Conservation (phyloP, 495 filamentous ascomycete genomes). For the Penicillium odoratum region DNA sequence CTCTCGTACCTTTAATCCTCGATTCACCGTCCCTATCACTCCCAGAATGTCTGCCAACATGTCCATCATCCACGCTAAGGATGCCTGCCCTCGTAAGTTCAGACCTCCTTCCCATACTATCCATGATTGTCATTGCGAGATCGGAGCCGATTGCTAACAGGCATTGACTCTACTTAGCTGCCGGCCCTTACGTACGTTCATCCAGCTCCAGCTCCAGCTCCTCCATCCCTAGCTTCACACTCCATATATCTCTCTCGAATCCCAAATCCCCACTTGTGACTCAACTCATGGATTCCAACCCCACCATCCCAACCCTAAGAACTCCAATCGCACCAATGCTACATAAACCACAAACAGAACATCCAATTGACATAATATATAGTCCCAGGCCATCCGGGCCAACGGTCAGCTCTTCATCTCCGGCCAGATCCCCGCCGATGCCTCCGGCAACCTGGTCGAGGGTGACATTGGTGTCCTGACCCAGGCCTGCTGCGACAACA, state of each 20-base stretch:
- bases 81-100: conserved; percentile 50
- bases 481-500: conserved; percentile 70
- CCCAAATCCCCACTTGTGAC: conserved; percentile 1
- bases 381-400: conserved; percentile 90
- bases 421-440: conserved; percentile 85
- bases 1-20: conserved; percentile 15
- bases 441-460: conserved; percentile 68
- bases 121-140: neutral
- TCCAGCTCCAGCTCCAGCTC: neutral
- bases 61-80: conserved; percentile 41
- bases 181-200: conserved; percentile 57
- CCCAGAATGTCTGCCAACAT: conserved; percentile 40
- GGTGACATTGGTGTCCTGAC: conserved; percentile 79
- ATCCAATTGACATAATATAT: conserved; percentile 10
- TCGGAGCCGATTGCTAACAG: conserved; percentile 35
- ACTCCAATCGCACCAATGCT: neutral
- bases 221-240: neutral
- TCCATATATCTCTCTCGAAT: neutral
- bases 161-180: conserved; percentile 35
- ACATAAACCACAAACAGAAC: conserved; percentile 6
- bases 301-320: neutral
- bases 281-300: neutral
- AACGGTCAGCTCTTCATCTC: conserved; percentile 86
- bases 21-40: conserved; percentile 5
- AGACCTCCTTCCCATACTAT: conserved; percentile 2